Conservation (phyloP, 1,284 basidiomycete genomes). For the Anthracocystis setariae region DNA sequence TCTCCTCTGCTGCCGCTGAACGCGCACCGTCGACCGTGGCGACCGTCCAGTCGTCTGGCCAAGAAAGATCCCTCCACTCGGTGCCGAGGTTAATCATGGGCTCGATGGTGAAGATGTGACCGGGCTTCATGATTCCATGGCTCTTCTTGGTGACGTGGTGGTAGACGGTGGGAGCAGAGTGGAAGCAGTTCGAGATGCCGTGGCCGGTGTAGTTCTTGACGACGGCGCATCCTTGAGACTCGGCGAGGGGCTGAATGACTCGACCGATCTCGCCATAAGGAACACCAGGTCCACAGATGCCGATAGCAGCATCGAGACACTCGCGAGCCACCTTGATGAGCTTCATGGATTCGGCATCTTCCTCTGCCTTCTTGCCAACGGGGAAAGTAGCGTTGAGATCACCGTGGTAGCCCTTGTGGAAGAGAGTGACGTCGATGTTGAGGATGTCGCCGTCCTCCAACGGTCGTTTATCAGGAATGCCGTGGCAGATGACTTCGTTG, state of each 20-base stretch:
- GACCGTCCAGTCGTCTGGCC: constrained; percentile 67
- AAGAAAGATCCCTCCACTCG: constrained; percentile 59
- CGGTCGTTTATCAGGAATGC: constrained; percentile 68
- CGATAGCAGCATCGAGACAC: constrained; percentile 79
- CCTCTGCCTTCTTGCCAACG: constrained; percentile 58
- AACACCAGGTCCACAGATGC: constrained; percentile 79
- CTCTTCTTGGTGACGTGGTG: constrained; percentile 72
- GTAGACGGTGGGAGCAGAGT: constrained; percentile 83
- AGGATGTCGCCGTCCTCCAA: constrained; percentile 57
- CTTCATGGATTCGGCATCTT: constrained; percentile 53
- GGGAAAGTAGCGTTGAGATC: constrained; percentile 66
- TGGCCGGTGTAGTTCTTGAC: constrained; percentile 83
- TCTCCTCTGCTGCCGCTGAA: constrained; percentile 66
- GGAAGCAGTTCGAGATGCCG: constrained; percentile 85
- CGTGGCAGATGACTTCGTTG: constrained; percentile 97
- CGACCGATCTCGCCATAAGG: constrained; percentile 79
- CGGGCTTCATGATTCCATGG: constrained; percentile 65
- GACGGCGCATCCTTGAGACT: constrained; percentile 72
- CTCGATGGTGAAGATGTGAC: constrained; percentile 65
- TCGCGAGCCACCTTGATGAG: constrained; percentile 67
- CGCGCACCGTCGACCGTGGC: constrained; percentile 60
- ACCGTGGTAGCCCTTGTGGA: constrained; percentile 66
- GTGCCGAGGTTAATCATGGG: constrained; percentile 66
- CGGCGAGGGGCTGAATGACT: constrained; percentile 75
- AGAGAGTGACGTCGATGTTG: constrained; percentile 74